A percentile compares a stretch with the other conserved stretches of the same genome.
phyloP scores from a whole-genome alignment of 192 early-diverging fungal genomes.

The Diversispora epigaea region DNA sequence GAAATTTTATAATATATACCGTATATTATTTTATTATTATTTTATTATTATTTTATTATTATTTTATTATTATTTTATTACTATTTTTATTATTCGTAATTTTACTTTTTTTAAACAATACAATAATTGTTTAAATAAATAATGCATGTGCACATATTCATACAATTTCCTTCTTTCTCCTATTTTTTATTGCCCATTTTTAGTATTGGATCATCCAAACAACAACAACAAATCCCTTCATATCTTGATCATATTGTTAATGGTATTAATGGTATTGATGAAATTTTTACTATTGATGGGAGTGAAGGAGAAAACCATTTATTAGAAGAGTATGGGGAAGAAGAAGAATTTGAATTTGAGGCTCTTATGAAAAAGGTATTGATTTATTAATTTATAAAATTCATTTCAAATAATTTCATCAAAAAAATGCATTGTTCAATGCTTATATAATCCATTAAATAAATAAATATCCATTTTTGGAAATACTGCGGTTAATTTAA shows the following conservation, averaged over 20 bases:
- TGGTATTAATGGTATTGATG: not conserved
- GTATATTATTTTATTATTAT: not conserved
- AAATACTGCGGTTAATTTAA: not conserved
- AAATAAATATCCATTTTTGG: not conserved
- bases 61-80: not conserved
- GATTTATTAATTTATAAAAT: not conserved
- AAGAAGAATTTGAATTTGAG: constrained; percentile 1
- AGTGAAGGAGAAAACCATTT: not conserved
- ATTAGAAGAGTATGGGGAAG: constrained; percentile 6
- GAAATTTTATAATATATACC: not conserved
- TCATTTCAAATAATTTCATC: not conserved
- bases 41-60: not conserved
- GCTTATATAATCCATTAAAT: not conserved
- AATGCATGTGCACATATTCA: not conserved
- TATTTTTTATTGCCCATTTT: not conserved
- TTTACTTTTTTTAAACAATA: too few relatives aligned
- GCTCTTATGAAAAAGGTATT: constrained; percentile 16
- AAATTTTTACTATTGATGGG: not conserved
- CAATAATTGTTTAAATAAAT: too few relatives aligned
- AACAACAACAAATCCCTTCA: not conserved
- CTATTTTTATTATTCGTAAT: not conserved
- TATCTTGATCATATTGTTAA: not conserved
- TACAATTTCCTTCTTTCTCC: not conserved
- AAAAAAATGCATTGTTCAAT: not conserved
- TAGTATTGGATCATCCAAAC: constrained; percentile 16